Evolutionary conservation across 2,329 filamentous ascomycete species (phyloP), one percentile per base, ranked within the genome.

Genomic region (Periconia macrospinosa): DNA sequence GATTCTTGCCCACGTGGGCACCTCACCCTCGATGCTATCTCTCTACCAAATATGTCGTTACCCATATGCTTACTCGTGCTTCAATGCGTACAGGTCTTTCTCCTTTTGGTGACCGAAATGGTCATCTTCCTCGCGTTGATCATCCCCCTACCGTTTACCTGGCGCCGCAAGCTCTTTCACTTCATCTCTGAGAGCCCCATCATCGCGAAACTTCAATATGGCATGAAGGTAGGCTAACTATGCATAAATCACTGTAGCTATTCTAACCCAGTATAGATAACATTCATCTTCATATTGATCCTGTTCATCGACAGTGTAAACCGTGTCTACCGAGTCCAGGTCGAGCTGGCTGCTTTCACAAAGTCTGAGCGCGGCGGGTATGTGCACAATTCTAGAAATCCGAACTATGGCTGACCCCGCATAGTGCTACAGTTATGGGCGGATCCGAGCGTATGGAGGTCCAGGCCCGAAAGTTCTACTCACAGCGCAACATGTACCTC

Each of bases 401-500:
- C 33, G 41, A 46, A 48, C 48, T 35, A 27, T 49, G 44, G 49
- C 62, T 68, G 52, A 65, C 50, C 20, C 8, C 18, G 1, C 7
- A 30, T 48, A 86, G 89, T 71, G 81, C 82, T 53, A 85, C 87
- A 48, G 86, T 92, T 55, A 86, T 97, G 68, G 93, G 78, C 45
- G 79, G 94, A 60, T 88, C 91, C 72, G 94, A 97, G 75, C 93
- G 94, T 61, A 92, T 96, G 85, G 94, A 99, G 79, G 93, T 97
- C 49, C 94, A 99, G 78, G 93, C 94, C 62, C 92, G 94, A 84
- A 99, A 99, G 80, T 99, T 99, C 83, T 99, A 99, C 85, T 96
- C 92, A 58, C 93, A 99, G 82, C 92, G 94, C 77, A 99, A 99
- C 86, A 99, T 99, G 94, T 99, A 99, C 81, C 92, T 99, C 58